Percentiles rank a stretch among this genome's conserved stretches.
Conservation (phyloP, 192 early-diverging fungal genomes). For the Podila verticillata region DNA sequence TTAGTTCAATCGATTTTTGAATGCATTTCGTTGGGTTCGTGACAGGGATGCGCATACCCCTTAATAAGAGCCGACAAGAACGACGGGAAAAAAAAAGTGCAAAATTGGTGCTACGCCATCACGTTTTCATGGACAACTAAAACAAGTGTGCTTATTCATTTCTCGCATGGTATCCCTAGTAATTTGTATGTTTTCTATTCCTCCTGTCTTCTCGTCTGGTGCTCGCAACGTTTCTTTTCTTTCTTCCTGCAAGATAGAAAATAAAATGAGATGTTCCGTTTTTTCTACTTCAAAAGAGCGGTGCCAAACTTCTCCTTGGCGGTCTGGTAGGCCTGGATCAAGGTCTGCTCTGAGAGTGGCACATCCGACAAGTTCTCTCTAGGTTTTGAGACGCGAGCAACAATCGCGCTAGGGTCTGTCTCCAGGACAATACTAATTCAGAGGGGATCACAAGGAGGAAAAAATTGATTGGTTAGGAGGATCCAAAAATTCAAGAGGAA, state of each 20-base stretch:
- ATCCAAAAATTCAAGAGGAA: background rate
- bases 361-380: conserved; percentile 76
- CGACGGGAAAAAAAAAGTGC: too few relatives aligned
- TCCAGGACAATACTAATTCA: conserved; percentile 72
- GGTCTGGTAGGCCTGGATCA: conserved; percentile 79
- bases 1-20: background rate
- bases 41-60: background rate
- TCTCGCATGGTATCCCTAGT: too few relatives aligned
- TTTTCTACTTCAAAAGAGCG: conserved; percentile 29
- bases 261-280: background rate
- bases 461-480: background rate
- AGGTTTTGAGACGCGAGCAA: conserved; percentile 80
- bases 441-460: background rate
- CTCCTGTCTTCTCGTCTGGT: background rate
- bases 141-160: too few relatives aligned
- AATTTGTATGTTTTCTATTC: background rate
- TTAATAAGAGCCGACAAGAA: background rate
- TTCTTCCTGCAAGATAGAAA: too few relatives aligned
- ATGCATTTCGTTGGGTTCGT: background rate
- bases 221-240: too few relatives aligned
- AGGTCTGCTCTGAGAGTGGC: conserved; percentile 79
- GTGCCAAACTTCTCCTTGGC: conserved; percentile 79
- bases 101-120: too few relatives aligned
- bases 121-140: too few relatives aligned
- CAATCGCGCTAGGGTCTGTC: conserved; percentile 80